Conservation (phyloP, 2,329 filamentous ascomycete genomes). For the Neurospora sp. region DNA sequence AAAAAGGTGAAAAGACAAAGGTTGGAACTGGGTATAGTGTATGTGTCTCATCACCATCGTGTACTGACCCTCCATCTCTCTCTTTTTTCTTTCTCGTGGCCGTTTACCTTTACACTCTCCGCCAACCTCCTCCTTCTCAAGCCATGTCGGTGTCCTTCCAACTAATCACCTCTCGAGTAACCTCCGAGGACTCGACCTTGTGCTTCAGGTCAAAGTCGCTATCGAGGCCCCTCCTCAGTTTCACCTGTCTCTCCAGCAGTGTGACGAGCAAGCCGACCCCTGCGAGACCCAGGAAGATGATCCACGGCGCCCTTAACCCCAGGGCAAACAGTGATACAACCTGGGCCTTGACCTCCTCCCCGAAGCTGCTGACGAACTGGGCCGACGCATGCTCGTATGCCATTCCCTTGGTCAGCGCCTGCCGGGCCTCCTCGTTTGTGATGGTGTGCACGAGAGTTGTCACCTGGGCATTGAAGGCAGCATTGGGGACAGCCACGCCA, state of each 20-base stretch:
- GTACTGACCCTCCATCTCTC: neutral
- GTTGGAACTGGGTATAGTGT: neutral
- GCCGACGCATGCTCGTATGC: conserved; percentile 17
- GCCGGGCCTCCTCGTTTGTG: neutral
- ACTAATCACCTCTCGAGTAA: neutral
- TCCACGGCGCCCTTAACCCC: conserved; percentile 12
- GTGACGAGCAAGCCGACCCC: conserved; percentile 8
- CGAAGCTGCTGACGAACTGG: conserved; percentile 6
- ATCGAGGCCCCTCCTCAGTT: conserved; percentile 13
- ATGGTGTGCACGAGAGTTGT: conserved; percentile 1
- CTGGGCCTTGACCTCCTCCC: neutral
- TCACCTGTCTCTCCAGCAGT: conserved; percentile 14
- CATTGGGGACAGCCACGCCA: conserved; percentile 29
- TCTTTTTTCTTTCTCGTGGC: neutral
- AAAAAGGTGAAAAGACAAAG: neutral
- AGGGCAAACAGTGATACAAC: conserved; percentile 6
- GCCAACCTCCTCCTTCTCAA: neutral
- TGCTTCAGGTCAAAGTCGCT: conserved; percentile 15
- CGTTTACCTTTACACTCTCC: neutral
- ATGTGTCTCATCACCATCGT: neutral
- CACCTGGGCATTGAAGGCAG: conserved; percentile 25
- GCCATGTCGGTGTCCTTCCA: neutral
- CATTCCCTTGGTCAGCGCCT: conserved; percentile 8
- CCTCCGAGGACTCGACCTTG: neutral
- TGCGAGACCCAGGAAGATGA: conserved; percentile 11